phyloP scores from a whole-genome alignment of 1,284 basidiomycete genomes.

The Mycosarcoma mackinlayi region DNA sequence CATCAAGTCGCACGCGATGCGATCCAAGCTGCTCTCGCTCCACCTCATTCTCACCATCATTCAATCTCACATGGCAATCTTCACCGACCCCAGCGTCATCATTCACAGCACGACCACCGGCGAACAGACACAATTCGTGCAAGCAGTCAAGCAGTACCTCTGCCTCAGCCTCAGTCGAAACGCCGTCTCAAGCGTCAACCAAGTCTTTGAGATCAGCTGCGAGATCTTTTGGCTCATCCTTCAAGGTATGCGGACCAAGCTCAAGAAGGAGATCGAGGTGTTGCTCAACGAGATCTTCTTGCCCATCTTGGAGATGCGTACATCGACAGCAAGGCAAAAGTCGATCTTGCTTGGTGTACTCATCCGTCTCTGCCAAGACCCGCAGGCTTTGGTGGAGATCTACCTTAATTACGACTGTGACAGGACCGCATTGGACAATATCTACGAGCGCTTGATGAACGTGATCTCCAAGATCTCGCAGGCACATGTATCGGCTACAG shows the following conservation, averaged over 20 bases:
- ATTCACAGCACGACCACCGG: constrained; percentile 65
- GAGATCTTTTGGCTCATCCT: constrained; percentile 99
- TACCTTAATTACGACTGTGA: constrained; percentile 69
- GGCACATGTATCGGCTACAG: constrained; percentile 42
- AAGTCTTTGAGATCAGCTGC: constrained; percentile 97
- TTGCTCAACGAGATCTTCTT: constrained; percentile 98
- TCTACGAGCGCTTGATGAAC: constrained; percentile 68
- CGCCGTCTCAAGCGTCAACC: constrained; percentile 91
- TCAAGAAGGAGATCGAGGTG: constrained; percentile 99
- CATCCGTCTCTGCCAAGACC: constrained; percentile 64
- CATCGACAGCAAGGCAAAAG: constrained; percentile 84
- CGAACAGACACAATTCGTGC: constrained; percentile 67
- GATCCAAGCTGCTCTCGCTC: constrained; percentile 65
- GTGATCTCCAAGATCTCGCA: constrained; percentile 63
- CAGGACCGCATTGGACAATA: constrained; percentile 66
- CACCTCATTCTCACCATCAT: constrained; percentile 66
- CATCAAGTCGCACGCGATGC: constrained; percentile 66
- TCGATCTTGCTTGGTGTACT: constrained; percentile 63
- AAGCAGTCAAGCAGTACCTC: constrained; percentile 71
- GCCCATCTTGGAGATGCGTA: constrained; percentile 97
- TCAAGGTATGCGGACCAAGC: constrained; percentile 89
- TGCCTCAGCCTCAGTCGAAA: constrained; percentile 93
- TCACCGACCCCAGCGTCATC: constrained; percentile 63
- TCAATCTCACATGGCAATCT: constrained; percentile 62
- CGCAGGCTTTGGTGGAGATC: constrained; percentile 67